Percentiles rank a stretch among this genome's conserved stretches.
These are phyloP conservation scores for Plasmodium vivax DNA, from an alignment of 169 alveolate genomes.

Conservation along the genomic window DNA sequence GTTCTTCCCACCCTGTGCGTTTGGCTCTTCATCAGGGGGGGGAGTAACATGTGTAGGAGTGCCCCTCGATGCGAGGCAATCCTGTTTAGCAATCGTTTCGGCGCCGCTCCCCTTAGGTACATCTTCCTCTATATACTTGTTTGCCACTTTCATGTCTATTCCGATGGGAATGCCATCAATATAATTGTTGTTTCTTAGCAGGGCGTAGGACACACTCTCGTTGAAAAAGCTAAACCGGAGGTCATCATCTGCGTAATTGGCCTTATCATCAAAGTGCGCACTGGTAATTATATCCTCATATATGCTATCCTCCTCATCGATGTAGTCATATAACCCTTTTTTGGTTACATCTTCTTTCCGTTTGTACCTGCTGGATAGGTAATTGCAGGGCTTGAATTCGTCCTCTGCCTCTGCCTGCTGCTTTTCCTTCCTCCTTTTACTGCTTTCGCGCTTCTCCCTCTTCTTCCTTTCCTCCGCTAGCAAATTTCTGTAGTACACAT, in stretches of 20 bases:
- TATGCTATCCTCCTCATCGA: conserved; percentile 69
- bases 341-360: not conserved
- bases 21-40: not conserved
- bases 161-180: conserved; percentile 75
- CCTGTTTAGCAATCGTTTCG: not conserved
- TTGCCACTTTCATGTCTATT: not conserved
- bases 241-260: conserved; percentile 49
- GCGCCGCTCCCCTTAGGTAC: not conserved
- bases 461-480: conserved; percentile 37
- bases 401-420: not conserved
- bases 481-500: conserved; percentile 64
- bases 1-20: not conserved
- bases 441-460: conserved; percentile 13
- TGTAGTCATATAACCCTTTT: conserved; percentile 64
- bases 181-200: conserved; percentile 45
- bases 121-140: not conserved
- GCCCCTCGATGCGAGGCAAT: not conserved
- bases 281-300: conserved; percentile 67
- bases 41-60: not conserved
- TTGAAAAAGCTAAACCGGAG: conserved; percentile 59
- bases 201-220: conserved; percentile 50
- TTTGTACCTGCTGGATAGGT: conserved; percentile 65
- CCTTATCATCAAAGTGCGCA: not conserved
- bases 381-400: conserved; percentile 59
- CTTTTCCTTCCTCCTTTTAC: not conserved